Base-by-base conservation (phyloP, 73 alveolate genomes). In the Paraurostyla sp. region DNA sequence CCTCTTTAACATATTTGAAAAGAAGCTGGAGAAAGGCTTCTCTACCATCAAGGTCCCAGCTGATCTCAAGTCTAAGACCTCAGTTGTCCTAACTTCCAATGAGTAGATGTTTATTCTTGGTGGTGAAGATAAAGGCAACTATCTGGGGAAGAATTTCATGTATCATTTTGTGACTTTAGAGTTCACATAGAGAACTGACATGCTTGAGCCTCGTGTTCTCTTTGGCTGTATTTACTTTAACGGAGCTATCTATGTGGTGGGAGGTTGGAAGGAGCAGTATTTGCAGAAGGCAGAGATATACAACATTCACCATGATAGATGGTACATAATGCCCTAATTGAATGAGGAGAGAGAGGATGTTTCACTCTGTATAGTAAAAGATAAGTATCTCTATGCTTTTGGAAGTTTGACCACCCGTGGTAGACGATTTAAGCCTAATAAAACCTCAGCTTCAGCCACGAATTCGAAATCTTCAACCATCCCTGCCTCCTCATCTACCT, bases 351-450 rank as follows among this genome's bases (percentile, higher is more conserved):
- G 88, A 51, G 88, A 76, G 33, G 88, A 51, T 51, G 76, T 76
- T 4, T 76, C 88, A 13, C 78, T 76, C 3, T 76, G 88, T 49
- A 50, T 76, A 7, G 88, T 76, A 7, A 0, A 76, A 41, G 78
- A 76, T 51, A 13, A 57, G 29, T 46, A 29, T 57, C 59, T 76
- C 13, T 76, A 76, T 57, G 88, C 88, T 20, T 76, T 76, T 51
- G 88, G 88, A 3, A 76, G 36, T 32, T 76, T 76, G 2, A 76
- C 88, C 29, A 36, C 88, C 6, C 36, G 88, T 11, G 88, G 88
- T 16, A 0, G 76, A 7, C 52, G 88, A 51, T 76, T 76, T 51
- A 76, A 76, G 46, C 45, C 56, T 18, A 29, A 36, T 57, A 51
- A 51, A 32, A 76, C 48, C 29, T 6, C 25, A 1, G 9, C 71